These are phyloP conservation scores for Macrophomina tecta DNA, from an alignment of 2,329 filamentous ascomycete species.

Conservation along the genomic window DNA sequence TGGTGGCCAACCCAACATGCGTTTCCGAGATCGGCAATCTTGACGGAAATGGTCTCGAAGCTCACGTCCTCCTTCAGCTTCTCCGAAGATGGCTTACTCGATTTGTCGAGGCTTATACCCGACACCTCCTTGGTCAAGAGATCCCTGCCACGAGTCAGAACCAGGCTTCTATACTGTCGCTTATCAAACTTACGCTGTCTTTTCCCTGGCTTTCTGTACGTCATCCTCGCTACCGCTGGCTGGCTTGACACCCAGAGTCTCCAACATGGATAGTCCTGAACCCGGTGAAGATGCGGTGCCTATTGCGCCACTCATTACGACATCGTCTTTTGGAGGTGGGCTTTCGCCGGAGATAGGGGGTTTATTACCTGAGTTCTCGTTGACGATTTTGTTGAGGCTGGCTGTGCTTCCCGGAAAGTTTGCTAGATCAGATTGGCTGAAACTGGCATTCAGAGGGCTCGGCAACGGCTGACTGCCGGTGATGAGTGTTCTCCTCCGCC, in stretches of 20 bases:
- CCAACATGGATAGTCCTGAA: constrained; percentile 62
- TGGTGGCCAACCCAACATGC: constrained; percentile 99
- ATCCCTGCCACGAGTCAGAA: constrained; percentile 62
- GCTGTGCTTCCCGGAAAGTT: constrained; percentile 65
- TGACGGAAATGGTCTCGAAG: constrained; percentile 91
- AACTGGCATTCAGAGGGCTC: constrained; percentile 90
- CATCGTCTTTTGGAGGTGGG: constrained; percentile 48
- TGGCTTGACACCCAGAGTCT: constrained; percentile 61
- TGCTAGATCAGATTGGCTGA: constrained; percentile 76
- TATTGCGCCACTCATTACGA: constrained; percentile 64
- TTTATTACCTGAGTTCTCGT: constrained; percentile 68
- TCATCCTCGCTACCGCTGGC: constrained; percentile 59
- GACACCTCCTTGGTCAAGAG: constrained; percentile 91
- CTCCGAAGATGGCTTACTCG: constrained; percentile 55
- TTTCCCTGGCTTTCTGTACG: constrained; percentile 81
- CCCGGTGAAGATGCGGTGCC: constrained; percentile 54
- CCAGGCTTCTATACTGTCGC: constrained; percentile 1
- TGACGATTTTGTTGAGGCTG: constrained; percentile 84
- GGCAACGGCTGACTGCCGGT: constrained; percentile 96
- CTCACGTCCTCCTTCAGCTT: constrained; percentile 66
- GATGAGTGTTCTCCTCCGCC: constrained; percentile 89
- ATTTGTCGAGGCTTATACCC: constrained; percentile 86
- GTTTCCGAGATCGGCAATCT: constrained; percentile 97
- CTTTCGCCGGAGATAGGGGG: constrained; percentile 50
- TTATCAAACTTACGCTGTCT: constrained; percentile 77